Base-by-base conservation (phyloP, 495 filamentous ascomycete genomes). In the Tuber magnatum region DNA sequence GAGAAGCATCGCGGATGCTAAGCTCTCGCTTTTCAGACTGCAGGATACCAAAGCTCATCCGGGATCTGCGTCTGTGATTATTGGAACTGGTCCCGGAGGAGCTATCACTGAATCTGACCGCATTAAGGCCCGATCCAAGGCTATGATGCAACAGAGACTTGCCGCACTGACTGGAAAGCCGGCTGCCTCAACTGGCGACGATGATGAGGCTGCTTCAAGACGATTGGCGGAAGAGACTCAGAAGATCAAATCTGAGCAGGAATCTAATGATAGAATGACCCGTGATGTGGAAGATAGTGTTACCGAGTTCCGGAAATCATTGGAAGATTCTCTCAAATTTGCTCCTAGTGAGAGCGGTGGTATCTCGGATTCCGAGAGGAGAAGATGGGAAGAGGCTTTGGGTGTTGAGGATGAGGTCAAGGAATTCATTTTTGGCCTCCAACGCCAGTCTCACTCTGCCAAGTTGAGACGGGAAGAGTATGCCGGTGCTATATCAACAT, bases 111-210 rank as follows among this genome's bases (percentile, higher is more conserved):
- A 99, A 83, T 91, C 93, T 0, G 96, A 99, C 84, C 88, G 94
- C 41, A 89, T 98, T 71, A 97, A 97, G 84, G 96, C 96, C 38
- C 90, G 94, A 71, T 94, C 96, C 44, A 97, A 93, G 83, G 94
- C 94, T 56, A 95, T 97, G 88, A 97, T 99, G 95, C 94, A 98
- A 85, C 94, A 97, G 76, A 91, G 94, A 65, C 92, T 94, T 79
- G 96, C 96, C 71, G 94, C 94, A 51, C 85, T 99, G 78, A 92
- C 93, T 68, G 96, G 96, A 51, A 91, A 90, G 82, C 92, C 93
- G 77, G 84, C 90, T 40, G 88, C 90, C 35, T 84, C 86, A 22
- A 83, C 86, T 18, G 85, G 84, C 70, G 87, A 88, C 51, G 89
- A 92, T 74, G 87, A 89, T 9, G 92, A 89, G 73, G 92, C 93